phyloP scores from a whole-genome alignment of 2,329 filamentous ascomycete genomes.

The Colletotrichum chlorophyti region DNA sequence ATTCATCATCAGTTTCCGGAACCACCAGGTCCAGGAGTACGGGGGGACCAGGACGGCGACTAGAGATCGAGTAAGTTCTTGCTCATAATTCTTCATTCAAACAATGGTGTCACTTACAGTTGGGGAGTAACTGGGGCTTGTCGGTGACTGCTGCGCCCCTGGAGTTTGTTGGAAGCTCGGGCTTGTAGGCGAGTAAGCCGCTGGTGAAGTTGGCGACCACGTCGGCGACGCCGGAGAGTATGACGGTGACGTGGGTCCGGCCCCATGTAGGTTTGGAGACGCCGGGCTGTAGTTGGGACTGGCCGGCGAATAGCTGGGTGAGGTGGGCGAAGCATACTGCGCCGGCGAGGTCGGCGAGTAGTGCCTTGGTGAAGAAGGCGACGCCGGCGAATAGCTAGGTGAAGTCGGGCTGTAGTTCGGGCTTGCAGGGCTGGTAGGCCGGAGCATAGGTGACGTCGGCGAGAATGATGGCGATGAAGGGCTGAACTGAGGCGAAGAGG shows the following conservation, averaged over 20 bases:
- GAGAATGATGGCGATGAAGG: conserved; percentile 70
- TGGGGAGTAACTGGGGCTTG: conserved; percentile 77
- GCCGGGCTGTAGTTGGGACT: conserved; percentile 77
- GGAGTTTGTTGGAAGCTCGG: conserved; percentile 64
- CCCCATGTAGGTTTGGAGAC: conserved; percentile 60
- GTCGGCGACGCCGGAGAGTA: conserved; percentile 77
- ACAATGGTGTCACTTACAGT: conserved; percentile 47
- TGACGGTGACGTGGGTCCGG: conserved; percentile 59
- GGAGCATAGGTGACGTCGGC: conserved; percentile 65
- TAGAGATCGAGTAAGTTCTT: conserved; percentile 39
- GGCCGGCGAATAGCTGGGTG: conserved; percentile 74
- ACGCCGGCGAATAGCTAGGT: conserved; percentile 69
- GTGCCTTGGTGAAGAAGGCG: conserved; percentile 61
- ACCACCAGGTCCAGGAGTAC: conserved; percentile 51
- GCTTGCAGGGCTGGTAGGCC: conserved; percentile 60
- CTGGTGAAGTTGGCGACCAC: conserved; percentile 78
- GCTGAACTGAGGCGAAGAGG: conserved; percentile 68
- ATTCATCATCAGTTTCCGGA: conserved; percentile 48
- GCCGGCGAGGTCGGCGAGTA: conserved; percentile 76
- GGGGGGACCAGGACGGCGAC: conserved; percentile 55
- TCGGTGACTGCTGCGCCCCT: conserved; percentile 65
- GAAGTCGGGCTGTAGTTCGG: conserved; percentile 72
- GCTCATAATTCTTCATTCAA: neutral
- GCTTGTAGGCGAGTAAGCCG: conserved; percentile 69
- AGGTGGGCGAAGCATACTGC: conserved; percentile 77